phyloP scores from a whole-genome alignment of 208 protist species.

The Paratrypanosoma confusum region DNA sequence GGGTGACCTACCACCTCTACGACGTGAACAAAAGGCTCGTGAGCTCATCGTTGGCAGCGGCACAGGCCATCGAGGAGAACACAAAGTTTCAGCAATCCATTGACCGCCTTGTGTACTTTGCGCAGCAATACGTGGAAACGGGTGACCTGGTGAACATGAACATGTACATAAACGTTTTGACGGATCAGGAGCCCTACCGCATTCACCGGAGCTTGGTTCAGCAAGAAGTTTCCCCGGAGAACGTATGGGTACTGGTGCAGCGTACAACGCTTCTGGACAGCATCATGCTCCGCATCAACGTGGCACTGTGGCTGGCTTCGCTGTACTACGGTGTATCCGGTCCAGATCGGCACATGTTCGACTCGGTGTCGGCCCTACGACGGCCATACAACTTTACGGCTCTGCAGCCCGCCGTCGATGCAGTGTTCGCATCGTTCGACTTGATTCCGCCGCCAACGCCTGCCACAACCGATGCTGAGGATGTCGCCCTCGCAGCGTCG shows the following conservation, averaged over 20 bases:
- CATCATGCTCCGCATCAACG: constrained; percentile 6
- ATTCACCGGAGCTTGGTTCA: too few relatives aligned
- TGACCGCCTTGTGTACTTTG: neutral
- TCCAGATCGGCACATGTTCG: constrained; percentile 5
- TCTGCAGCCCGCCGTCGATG: neutral
- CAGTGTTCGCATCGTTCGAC: constrained; percentile 5
- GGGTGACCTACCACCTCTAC: constrained; percentile 2
- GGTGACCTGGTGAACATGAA: constrained; percentile 9
- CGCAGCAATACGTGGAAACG: constrained; percentile 14
- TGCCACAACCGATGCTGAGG: neutral
- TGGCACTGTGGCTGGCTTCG: constrained; percentile 15
- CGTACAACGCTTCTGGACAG: too few relatives aligned
- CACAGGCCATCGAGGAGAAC: neutral
- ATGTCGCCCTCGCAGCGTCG: neutral
- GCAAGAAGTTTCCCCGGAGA: too few relatives aligned
- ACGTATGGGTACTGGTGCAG: too few relatives aligned
- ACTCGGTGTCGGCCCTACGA: constrained; percentile 3
- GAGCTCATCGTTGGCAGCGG: neutral
- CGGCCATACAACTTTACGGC: constrained; percentile 9
- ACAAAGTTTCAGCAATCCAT: constrained; percentile 4
- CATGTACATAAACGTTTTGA: constrained; percentile 8
- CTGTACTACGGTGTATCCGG: constrained; percentile 2
- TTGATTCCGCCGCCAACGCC: neutral
- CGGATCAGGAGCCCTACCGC: too few relatives aligned
- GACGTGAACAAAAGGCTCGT: neutral